Percentiles rank a stretch among this genome's conserved stretches.
These are phyloP conservation scores for Trichoderma lentiforme DNA, from an alignment of 2,329 filamentous ascomycete genomes.

Conservation along the genomic window DNA sequence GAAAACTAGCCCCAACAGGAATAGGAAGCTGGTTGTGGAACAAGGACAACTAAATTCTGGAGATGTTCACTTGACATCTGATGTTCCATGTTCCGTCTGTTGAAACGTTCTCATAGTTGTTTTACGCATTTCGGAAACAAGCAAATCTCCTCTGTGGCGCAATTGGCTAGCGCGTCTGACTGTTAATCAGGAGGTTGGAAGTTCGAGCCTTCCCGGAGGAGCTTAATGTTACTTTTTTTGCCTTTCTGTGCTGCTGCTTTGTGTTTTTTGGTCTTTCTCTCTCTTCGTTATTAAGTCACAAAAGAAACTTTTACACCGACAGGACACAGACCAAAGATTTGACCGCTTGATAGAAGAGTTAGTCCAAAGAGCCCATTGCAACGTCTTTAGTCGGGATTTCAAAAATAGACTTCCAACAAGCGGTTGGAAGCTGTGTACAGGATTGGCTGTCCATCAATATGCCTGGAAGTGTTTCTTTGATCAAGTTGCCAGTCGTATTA, in stretches of 20 bases:
- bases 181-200: constrained; percentile 41
- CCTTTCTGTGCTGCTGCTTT: not conserved
- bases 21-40: not conserved
- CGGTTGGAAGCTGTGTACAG: not conserved
- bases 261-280: not conserved
- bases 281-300: no score
- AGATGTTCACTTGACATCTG: not conserved
- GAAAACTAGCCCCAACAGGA: not conserved
- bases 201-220: constrained; percentile 22
- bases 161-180: constrained; percentile 59
- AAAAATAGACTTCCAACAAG: not conserved
- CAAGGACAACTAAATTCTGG: not conserved
- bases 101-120: not conserved
- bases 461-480: not conserved
- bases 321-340: no score
- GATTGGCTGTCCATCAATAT: not conserved
- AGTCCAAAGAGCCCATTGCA: not conserved
- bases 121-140: not conserved
- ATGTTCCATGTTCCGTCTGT: not conserved
- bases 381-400: no score
- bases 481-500: not conserved
- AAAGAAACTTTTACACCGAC: not conserved
- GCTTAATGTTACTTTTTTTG: not conserved
- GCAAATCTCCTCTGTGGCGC: constrained; percentile 38
- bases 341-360: no score